Percentiles rank a stretch among this genome's conserved stretches.
Evolutionary conservation across 2,329 filamentous ascomycete species (phyloP).

Genomic region (Colletotrichum noveboracense): DNA sequence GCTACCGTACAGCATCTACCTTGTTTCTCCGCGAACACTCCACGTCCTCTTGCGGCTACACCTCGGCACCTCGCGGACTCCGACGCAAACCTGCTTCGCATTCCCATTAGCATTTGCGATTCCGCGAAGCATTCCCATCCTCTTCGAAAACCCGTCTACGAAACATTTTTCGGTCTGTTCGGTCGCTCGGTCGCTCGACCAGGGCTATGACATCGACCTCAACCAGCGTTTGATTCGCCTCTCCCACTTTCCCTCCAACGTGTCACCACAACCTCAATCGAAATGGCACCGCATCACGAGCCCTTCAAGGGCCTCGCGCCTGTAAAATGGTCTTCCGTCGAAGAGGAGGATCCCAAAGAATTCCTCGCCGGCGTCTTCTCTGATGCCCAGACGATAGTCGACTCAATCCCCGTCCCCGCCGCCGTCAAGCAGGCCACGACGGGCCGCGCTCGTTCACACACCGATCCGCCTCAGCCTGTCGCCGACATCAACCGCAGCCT

Average conservation of each 20-base stretch:
- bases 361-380: slow-evolving; percentile 67
- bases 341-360: slow-evolving; percentile 52
- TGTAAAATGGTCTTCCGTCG: slow-evolving; percentile 54
- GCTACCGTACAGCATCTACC: slow-evolving; percentile 4
- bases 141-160: neutral
- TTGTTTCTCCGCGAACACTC: slow-evolving; percentile 2
- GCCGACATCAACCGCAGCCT: slow-evolving; percentile 57
- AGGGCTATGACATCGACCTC: slow-evolving; percentile 14
- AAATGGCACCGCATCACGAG: slow-evolving; percentile 64
- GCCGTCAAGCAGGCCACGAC: slow-evolving; percentile 37
- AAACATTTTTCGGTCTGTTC: neutral
- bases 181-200: neutral
- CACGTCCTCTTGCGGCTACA: neutral
- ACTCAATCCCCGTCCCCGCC: slow-evolving; percentile 70
- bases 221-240: neutral
- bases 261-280: neutral
- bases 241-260: neutral
- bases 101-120: neutral
- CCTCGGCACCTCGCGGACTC: neutral
- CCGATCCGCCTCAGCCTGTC: slow-evolving; percentile 56
- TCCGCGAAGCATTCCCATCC: neutral
- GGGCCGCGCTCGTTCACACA: slow-evolving; percentile 59
- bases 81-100: neutral
- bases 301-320: slow-evolving; percentile 63
- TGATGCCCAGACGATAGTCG: slow-evolving; percentile 73